A percentile compares a stretch with the other conserved stretches of the same genome.
phyloP scores from a whole-genome alignment of 108 stramenopile genomes.

The Fragilaria crotonensis region DNA sequence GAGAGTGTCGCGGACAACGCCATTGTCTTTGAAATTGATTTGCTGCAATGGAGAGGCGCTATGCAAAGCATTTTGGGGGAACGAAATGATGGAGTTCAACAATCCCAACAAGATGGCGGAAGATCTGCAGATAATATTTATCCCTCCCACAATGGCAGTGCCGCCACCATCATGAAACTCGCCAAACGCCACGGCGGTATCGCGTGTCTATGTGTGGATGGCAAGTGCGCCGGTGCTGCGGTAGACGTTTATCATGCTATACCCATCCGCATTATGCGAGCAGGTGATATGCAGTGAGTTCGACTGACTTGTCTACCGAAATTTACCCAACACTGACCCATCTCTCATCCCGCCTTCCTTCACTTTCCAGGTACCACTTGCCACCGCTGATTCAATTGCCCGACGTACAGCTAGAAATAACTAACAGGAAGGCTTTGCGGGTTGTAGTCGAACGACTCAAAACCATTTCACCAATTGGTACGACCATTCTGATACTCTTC shows the following conservation, averaged over 20 bases:
- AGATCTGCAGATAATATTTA: constrained; percentile 20
- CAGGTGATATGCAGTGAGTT: constrained; percentile 64
- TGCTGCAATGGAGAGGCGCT: constrained; percentile 63
- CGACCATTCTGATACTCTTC: too few species aligned
- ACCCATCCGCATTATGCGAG: constrained; percentile 69
- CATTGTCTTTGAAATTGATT: constrained; percentile 81
- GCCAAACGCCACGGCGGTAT: constrained; percentile 72
- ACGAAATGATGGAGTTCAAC: background rate
- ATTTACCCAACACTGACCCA: too few species aligned
- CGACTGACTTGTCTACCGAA: background rate
- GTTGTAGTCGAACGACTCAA: constrained; percentile 70
- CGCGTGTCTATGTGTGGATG: constrained; percentile 80
- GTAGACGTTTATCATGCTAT: constrained; percentile 83
- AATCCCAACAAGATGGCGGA: constrained; percentile 4
- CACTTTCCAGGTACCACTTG: constrained; percentile 39
- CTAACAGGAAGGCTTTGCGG: constrained; percentile 50
- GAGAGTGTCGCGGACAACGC: constrained; percentile 66
- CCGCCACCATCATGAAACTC: constrained; percentile 59
- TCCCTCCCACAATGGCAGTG: too few species aligned
- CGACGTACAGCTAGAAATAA: constrained; percentile 69
- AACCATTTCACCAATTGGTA: constrained; percentile 41
- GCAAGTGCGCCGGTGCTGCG: constrained; percentile 36
- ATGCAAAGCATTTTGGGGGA: constrained; percentile 55
- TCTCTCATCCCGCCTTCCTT: too few species aligned
- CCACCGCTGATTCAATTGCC: constrained; percentile 69